Conservation (phyloP, 768 basidiomycete species). For the Solioccasus polychromus region DNA sequence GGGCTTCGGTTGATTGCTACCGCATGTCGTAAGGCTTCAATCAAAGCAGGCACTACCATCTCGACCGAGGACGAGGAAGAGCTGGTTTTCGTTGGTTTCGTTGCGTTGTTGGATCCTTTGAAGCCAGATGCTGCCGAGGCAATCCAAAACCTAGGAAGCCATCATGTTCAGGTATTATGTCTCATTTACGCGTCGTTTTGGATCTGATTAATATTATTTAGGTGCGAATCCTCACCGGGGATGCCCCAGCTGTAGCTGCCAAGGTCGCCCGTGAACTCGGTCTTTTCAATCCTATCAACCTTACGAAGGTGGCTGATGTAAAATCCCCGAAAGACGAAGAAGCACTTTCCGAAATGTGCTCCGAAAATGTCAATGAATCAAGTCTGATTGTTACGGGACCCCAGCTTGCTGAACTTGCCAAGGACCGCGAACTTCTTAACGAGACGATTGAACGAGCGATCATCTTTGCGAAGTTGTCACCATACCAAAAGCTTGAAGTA, state of each 20-base stretch:
- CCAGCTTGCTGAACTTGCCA: conserved; percentile 27
- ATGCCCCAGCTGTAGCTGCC: conserved; percentile 33
- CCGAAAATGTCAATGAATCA: conserved; percentile 16
- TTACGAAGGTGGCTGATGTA: conserved; percentile 1
- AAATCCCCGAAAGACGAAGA: conserved; percentile 26
- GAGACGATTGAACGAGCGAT: conserved; percentile 31
- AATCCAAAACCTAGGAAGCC: conserved; percentile 25
- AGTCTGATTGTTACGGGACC: conserved; percentile 28
- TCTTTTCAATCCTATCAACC: conserved; percentile 24
- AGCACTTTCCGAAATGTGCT: conserved; percentile 8
- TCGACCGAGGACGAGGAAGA: conserved; percentile 27
- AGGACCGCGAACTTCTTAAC: conserved; percentile 22
- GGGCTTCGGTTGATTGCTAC: conserved; percentile 31
- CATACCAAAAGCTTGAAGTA: conserved; percentile 33
- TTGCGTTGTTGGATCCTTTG: conserved; percentile 30
- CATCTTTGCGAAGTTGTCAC: conserved; percentile 32
- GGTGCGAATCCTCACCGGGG: conserved; percentile 37
- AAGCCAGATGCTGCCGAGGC: conserved; percentile 32
- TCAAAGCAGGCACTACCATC: conserved; percentile 17
- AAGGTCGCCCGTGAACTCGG: conserved; percentile 38
- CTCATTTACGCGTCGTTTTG: background rate
- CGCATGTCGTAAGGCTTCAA: conserved; percentile 20
- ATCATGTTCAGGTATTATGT: conserved; percentile 28
- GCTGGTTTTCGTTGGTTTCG: conserved; percentile 29
- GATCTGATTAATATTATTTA: conserved; percentile 8